Percentiles rank a stretch among this genome's conserved stretches.
These are phyloP conservation scores for Aspergillus sp. DNA, from an alignment of 2,329 filamentous ascomycete genomes.

Conservation along the genomic window DNA sequence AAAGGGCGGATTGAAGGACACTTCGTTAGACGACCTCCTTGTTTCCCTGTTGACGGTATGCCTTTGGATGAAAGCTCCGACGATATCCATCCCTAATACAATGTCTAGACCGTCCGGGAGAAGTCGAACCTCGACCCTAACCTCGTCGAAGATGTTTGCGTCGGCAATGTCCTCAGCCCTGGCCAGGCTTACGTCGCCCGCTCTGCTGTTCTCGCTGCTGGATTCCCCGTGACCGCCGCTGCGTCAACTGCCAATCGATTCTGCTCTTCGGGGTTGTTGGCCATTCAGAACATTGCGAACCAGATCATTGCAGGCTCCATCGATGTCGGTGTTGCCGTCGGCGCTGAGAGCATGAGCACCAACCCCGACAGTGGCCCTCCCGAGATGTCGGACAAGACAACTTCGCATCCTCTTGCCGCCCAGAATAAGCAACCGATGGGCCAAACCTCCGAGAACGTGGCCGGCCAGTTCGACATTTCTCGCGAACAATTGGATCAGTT, in stretches of 20 bases:
- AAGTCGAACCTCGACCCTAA: constrained; percentile 78
- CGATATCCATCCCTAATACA: not conserved
- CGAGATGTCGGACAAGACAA: constrained; percentile 74
- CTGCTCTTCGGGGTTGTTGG: constrained; percentile 82
- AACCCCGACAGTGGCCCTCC: constrained; percentile 74
- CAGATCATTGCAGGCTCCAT: constrained; percentile 84
- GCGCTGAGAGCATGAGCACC: constrained; percentile 85
- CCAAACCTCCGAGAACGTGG: constrained; percentile 84
- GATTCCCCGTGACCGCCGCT: constrained; percentile 70
- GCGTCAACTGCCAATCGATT: constrained; percentile 81
- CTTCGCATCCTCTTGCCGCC: constrained; percentile 63
- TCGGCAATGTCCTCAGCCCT: constrained; percentile 80
- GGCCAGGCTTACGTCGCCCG: constrained; percentile 84
- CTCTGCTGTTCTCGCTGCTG: constrained; percentile 74
- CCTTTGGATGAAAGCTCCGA: not conserved
- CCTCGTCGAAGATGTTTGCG: constrained; percentile 80
- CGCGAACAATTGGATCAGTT: constrained; percentile 71
- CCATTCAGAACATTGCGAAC: constrained; percentile 84
- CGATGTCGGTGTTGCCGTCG: constrained; percentile 79
- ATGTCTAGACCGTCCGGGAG: constrained; percentile 54
- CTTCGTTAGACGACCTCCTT: constrained; percentile 26
- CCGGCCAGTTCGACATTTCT: constrained; percentile 61
- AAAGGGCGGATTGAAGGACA: constrained; percentile 34
- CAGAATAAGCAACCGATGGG: constrained; percentile 96
- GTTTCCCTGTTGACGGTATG: constrained; percentile 29